Evolutionary conservation across 371 early-diverging fungal genomes (phyloP), one percentile per base, ranked within the genome.

Genomic region (Nematocida sp.): DNA sequence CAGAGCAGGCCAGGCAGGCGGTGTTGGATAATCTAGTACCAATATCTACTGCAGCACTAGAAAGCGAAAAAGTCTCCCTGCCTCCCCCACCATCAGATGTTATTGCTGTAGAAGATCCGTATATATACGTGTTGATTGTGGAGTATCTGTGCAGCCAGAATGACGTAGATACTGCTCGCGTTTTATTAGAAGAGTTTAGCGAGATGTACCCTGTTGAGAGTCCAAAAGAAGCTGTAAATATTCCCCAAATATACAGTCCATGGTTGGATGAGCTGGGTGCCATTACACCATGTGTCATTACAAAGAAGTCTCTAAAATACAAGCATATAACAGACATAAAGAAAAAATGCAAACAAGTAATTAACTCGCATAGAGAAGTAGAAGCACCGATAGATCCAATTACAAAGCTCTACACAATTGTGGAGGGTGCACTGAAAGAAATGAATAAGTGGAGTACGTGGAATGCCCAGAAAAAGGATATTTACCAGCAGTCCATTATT

Each of bases 231-330:
- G 9, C 57, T 3, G 57, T 78, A 11, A 3, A 3, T 25, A 27
- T 78, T 1, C 45, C 18, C 1, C 70, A 52, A 25, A 42, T 60
- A 27, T 78, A 78, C 70, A 11, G 4, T 42, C 80, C 80, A 7
- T 78, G 80, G 80, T 0, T 20, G 5, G 70, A 78, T 25, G 71
- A 69, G 61, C 80, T 78, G 33, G 42, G n/a, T 15, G 42, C 23
- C 27, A 47, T 50, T 7, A 0, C 71, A 7, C 15, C 52, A 4
- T 6, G 18, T 3, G 13, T 7, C 3, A 60, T 23, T 18, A 11
- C 80, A 9, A 40, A 18, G 15, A 70, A 13, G n/a, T 47, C 39
- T 15, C 42, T n/a, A n/a, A 39, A 39, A 39, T 44, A n/a, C 11
- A 50, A 20, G 25, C 72, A 67, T n/a, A 75, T 67, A 18, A 9